Percentiles rank a stretch among this genome's conserved stretches.
These are phyloP conservation scores for Psilocybe cyanescens DNA, from an alignment of 768 basidiomycete species.

Conservation along the genomic window DNA sequence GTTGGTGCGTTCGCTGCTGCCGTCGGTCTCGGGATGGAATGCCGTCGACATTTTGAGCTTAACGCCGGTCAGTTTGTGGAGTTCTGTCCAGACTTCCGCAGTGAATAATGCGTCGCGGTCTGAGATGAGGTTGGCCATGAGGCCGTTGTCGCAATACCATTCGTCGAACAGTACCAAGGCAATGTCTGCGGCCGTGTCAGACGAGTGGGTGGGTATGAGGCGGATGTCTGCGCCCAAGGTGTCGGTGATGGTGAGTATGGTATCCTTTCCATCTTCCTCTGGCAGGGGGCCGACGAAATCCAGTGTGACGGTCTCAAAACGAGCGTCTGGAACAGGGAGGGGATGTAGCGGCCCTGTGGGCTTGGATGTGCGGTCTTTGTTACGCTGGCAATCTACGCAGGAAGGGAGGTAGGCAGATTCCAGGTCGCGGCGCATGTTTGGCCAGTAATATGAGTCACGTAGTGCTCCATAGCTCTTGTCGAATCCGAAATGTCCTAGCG, in stretches of 20 bases:
- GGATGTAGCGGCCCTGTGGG: slow-evolving; percentile 36
- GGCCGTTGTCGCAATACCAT: slow-evolving; percentile 39
- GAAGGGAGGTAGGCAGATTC: slow-evolving; percentile 36
- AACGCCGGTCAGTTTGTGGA: slow-evolving; percentile 30
- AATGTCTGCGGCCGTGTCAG: slow-evolving; percentile 19
- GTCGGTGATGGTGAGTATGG: slow-evolving; percentile 28
- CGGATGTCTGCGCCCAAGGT: slow-evolving; percentile 25
- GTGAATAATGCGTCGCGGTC: slow-evolving; percentile 32
- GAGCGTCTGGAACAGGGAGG: slow-evolving; percentile 19
- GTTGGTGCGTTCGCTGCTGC: slow-evolving; percentile 36
- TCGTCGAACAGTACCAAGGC: slow-evolving; percentile 29
- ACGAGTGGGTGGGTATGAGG: slow-evolving; percentile 14
- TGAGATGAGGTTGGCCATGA: slow-evolving; percentile 35
- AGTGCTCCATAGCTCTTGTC: slow-evolving; percentile 33
- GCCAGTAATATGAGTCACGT: slow-evolving; percentile 32
- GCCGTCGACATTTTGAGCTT: slow-evolving; percentile 36
- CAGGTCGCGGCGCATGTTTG: slow-evolving; percentile 37
- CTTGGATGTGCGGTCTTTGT: slow-evolving; percentile 34
- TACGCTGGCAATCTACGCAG: slow-evolving; percentile 37
- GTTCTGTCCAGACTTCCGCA: slow-evolving; percentile 32
- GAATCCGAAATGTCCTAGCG: slow-evolving; percentile 36
- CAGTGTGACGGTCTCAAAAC: slow-evolving; percentile 8
- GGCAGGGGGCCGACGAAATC: slow-evolving; percentile 36
- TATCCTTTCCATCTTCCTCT: slow-evolving; percentile 28
- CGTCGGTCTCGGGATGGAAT: slow-evolving; percentile 44